These are phyloP conservation scores for Aspergillus vadensis DNA, from an alignment of 2,329 filamentous ascomycete genomes.

Conservation along the genomic window DNA sequence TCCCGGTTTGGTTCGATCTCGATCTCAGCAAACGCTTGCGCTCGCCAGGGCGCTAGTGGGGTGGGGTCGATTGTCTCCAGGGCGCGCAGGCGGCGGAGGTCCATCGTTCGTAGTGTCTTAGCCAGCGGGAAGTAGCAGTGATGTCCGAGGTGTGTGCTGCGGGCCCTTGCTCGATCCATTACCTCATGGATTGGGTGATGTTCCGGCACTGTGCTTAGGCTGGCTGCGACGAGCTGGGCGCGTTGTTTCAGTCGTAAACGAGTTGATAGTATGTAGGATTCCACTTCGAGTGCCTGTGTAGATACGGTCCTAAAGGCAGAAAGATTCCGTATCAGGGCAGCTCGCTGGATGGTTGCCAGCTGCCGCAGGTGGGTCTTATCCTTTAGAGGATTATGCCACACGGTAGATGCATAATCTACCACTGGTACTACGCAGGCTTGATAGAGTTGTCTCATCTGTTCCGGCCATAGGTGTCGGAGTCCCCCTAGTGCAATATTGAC, in stretches of 20 bases:
- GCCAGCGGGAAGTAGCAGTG: too few species aligned
- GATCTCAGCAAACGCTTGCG: too few species aligned
- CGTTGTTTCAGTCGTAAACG: conserved; percentile 12
- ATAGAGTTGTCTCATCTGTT: conserved; percentile 28
- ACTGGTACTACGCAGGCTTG: conserved; percentile 25
- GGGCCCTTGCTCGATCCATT: conserved; percentile 7
- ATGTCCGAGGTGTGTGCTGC: too few species aligned
- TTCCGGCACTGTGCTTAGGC: conserved; percentile 18
- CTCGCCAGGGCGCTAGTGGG: too few species aligned
- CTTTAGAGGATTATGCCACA: conserved; percentile 25
- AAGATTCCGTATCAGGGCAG: conserved; percentile 22
- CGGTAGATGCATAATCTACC: conserved; percentile 26
- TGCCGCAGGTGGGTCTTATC: conserved; percentile 23
- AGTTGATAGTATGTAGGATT: conserved; percentile 21
- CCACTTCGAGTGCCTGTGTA: conserved; percentile 21
- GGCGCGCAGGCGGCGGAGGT: too few species aligned
- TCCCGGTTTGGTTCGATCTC: too few species aligned
- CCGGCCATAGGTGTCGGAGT: conserved; percentile 23
- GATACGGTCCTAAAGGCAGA: conserved; percentile 23
- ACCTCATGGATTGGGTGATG: conserved; percentile 19
- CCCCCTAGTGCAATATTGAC: conserved; percentile 18
- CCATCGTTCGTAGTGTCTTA: too few species aligned
- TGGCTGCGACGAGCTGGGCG: conserved; percentile 12
- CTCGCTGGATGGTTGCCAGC: conserved; percentile 20
- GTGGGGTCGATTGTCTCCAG: too few species aligned